Conservation (phyloP, 2,329 filamentous ascomycete species). For the Verticillium dahliae region DNA sequence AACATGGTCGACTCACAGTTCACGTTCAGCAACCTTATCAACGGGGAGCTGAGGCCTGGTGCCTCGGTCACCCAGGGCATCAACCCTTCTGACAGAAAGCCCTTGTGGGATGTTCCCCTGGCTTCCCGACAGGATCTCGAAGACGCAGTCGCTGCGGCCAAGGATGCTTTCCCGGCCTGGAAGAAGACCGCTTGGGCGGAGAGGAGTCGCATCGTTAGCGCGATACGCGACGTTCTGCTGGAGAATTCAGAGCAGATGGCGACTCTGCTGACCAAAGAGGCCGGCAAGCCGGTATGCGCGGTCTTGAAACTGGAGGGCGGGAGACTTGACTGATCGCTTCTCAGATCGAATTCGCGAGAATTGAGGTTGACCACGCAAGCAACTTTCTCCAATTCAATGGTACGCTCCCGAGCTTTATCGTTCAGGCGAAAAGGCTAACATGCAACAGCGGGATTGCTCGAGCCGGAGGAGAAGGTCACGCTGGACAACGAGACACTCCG, state of each 20-base stretch:
- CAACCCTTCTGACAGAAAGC: conserved; percentile 16
- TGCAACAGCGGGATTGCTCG: not conserved
- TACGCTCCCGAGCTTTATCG: not conserved
- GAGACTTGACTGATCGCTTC: not conserved
- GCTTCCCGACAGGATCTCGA: conserved; percentile 21
- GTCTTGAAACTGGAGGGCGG: not conserved
- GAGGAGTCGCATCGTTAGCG: conserved; percentile 13
- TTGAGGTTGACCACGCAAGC: not conserved
- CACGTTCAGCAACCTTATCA: conserved; percentile 15
- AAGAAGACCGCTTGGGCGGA: conserved; percentile 18
- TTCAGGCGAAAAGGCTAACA: not conserved
- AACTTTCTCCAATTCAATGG: not conserved
- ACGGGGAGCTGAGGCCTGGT: conserved; percentile 15
- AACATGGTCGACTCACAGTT: not conserved
- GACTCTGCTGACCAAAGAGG: conserved; percentile 17
- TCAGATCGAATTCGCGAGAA: conserved; percentile 7
- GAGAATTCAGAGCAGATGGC: conserved; percentile 16
- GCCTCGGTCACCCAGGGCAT: conserved; percentile 20
- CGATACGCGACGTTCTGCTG: conserved; percentile 18
- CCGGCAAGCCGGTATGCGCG: conserved; percentile 18
- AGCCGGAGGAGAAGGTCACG: not conserved
- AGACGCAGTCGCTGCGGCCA: conserved; percentile 19
- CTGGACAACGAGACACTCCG: not conserved
- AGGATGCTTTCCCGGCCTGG: conserved; percentile 21
- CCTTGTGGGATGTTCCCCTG: conserved; percentile 22